Evolutionary conservation across 2,329 filamentous ascomycete genomes (phyloP), one percentile per base, ranked within the genome.

Genomic region (Pseudogymnoascus sp.): DNA sequence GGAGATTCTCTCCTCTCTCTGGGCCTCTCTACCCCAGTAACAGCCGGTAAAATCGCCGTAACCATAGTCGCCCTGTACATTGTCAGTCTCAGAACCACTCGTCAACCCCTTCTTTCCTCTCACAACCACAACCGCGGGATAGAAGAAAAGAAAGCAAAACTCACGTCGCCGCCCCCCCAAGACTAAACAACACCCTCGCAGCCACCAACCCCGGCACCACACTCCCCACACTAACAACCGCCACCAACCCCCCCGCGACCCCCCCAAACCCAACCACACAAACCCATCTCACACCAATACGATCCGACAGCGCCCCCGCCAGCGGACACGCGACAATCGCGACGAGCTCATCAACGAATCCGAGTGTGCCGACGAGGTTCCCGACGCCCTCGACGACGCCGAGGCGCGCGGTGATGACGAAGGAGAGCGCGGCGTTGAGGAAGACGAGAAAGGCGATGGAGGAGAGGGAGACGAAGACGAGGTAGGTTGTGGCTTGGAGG

Each of bases 391-490:
- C 76, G 72, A 89, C 87, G 70, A 89, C 82, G 65, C 89, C 89
- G 69, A 96, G 86, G 66, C 91, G 82, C 74, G 93, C 89, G 66
- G 90, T 93, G 66, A 96, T 86, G 65, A 95, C 89, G 76, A 95
- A 96, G 63, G 88, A 91, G 65, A 95, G 81, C 72, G 86, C 88
- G 78, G 86, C 89, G 79, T 95, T 95, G 67, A 96, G 83, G 77
- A 96, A 96, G 71, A 96, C 91, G 68, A 96, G 87, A 78, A 95
- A 95, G 63, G 89, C 88, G 72, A 96, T 95, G 75, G 87, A 91
- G 79, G 93, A 93, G 69, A 96, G 85, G 66, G 89, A 90, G 71
- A 95, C 89, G 73, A 87, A 88, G 67, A 92, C 81, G 37, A 96
- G 85, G 75, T 96, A 96, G 31, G 90, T 89, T 64, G 83, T 74